A percentile compares a stretch with the other conserved stretches of the same genome.
phyloP scores from a whole-genome alignment of 1,284 basidiomycete genomes.

The Anthracocystis panici-leucophaei region DNA sequence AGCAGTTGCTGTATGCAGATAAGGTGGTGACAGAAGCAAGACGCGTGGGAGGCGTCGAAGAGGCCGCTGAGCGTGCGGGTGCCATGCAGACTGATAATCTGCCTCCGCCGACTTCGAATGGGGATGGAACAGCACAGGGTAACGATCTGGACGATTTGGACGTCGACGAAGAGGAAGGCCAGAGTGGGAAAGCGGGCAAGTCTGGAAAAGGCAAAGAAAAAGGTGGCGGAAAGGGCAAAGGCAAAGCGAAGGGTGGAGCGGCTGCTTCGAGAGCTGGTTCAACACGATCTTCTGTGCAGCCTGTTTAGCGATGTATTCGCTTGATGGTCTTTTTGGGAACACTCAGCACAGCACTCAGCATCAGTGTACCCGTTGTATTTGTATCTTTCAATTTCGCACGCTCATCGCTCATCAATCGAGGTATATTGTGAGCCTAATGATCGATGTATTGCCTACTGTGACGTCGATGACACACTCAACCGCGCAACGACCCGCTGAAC shows the following conservation, averaged over 20 bases:
- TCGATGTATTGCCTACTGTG: neutral
- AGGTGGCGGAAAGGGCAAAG: constrained; percentile 30
- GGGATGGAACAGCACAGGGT: constrained; percentile 16
- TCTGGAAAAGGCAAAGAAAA: constrained; percentile 21
- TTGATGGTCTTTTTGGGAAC: neutral
- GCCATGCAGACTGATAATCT: constrained; percentile 47
- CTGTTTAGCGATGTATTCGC: constrained; percentile 12
- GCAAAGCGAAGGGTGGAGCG: constrained; percentile 22
- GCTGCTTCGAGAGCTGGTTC: constrained; percentile 34
- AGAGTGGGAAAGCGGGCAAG: constrained; percentile 22
- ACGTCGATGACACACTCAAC: neutral
- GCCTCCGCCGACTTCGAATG: constrained; percentile 25
- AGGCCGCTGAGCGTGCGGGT: constrained; percentile 58
- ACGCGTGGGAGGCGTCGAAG: constrained; percentile 61
- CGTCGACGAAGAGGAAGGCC: constrained; percentile 24
- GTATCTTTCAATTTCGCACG: constrained; percentile 13
- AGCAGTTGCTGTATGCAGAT: constrained; percentile 68
- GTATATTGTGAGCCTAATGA: neutral
- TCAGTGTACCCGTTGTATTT: constrained; percentile 20
- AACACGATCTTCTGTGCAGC: constrained; percentile 31
- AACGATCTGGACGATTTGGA: constrained; percentile 28
- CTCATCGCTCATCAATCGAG: neutral
- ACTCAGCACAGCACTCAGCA: neutral
- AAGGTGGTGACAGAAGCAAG: constrained; percentile 66
- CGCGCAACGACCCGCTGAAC: constrained; percentile 13